phyloP scores from a whole-genome alignment of 2,329 filamentous ascomycete species.

The Pseudogymnoascus sp. region DNA sequence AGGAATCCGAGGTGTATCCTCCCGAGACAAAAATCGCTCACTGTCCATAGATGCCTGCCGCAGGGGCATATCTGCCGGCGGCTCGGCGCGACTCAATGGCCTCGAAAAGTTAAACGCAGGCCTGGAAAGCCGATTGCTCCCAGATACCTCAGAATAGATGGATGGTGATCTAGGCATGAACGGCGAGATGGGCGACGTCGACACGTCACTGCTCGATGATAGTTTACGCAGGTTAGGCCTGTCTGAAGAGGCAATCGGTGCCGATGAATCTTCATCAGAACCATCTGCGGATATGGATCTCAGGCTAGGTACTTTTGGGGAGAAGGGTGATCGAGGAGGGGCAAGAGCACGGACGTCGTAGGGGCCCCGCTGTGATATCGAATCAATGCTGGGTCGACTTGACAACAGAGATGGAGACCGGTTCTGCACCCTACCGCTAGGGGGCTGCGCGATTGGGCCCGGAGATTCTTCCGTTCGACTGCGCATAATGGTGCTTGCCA shows the following conservation, averaged over 20 bases:
- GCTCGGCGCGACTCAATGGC: conserved; percentile 68
- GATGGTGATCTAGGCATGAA: conserved; percentile 71
- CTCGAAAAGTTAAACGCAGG: conserved; percentile 92
- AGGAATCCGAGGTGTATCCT: conserved; percentile 61
- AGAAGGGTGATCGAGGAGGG: conserved; percentile 38
- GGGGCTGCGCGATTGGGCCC: conserved; percentile 37
- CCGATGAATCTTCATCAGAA: conserved; percentile 62
- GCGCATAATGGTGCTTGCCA: neutral
- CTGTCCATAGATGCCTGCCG: conserved; percentile 61
- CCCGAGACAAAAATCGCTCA: conserved; percentile 56
- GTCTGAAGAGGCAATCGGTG: conserved; percentile 43
- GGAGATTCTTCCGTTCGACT: conserved; percentile 51
- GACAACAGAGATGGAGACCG: conserved; percentile 18
- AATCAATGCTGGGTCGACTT: conserved; percentile 23
- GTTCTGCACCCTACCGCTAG: conserved; percentile 13
- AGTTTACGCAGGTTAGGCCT: conserved; percentile 70
- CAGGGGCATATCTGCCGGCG: conserved; percentile 48
- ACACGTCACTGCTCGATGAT: conserved; percentile 62
- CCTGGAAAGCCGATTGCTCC: conserved; percentile 51
- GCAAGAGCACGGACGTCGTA: conserved; percentile 37
- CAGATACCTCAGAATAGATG: conserved; percentile 72
- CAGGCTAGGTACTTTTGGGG: conserved; percentile 47
- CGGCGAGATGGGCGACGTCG: conserved; percentile 58
- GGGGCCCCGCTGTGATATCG: conserved; percentile 22
- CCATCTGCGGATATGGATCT: conserved; percentile 57